Evolutionary conservation across 106 monocot species (phyloP), one percentile per base, ranked within the genome.

Genomic region (Hemerocallis citrina): DNA sequence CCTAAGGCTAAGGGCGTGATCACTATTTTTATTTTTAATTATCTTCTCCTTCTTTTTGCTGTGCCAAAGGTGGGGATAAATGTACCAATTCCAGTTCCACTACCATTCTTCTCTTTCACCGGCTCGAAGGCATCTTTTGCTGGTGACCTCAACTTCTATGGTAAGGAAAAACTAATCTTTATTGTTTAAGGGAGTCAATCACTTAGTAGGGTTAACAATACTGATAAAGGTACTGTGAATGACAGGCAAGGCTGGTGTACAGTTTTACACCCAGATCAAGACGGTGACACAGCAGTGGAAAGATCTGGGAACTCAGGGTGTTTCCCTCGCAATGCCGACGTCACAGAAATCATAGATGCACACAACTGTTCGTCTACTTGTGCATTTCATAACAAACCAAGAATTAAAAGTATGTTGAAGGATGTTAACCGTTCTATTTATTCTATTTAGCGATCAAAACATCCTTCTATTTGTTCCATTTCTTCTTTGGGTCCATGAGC

Each of bases 61-160:
- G n/a, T n/a, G n/a, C n/a, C n/a, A n/a, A 52, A 98, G 98, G 88
- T 98, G 21, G 98, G 98, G 52, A 85, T 98, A 43, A 98, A 98
- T 24, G 98, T 98, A 43, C 92, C 98, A 6, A 98, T 98, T 65
- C 98, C 98, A 22, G 98, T 98, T 23, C 98, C 98, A 25, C 60
- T 98, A 43, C 98, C 98, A n/a, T 98, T 98, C 85, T 98, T 98
- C 63, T 98, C 98, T 34, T 98, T 98, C 66, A 98, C 92, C 1
- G 98, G 98, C 32, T 80, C 79, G n/a, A 98, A 98, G 67, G 82
- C 87, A 36, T 98, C 98, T 29, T 98, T 98, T 32, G 98, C 98
- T 17, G 98, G 98, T 31, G 98, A 98, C 63, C 79, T 98, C 19
- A 98, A 98, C 63, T 98, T 98, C 45, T 98, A 92, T 32, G 70